Conservation (phyloP, 495 filamentous ascomycete genomes). For the Penicillium soppii region DNA sequence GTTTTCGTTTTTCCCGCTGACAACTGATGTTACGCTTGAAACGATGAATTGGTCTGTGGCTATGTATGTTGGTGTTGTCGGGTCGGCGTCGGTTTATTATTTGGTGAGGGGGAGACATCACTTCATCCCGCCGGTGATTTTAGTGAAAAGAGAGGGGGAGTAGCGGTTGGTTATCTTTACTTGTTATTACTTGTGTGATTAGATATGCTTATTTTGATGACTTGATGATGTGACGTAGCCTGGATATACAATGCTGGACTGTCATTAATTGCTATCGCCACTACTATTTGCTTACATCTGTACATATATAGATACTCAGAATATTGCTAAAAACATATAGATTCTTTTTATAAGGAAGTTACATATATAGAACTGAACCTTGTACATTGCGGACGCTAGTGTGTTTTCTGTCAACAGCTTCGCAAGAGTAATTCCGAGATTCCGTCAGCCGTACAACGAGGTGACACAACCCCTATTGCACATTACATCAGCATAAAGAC, state of each 20-base stretch:
- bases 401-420: neutral
- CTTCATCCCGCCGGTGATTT: constrained; percentile 46
- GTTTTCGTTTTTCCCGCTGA: constrained; percentile 54
- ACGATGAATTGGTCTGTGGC: constrained; percentile 52
- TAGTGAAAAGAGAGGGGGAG: constrained; percentile 38
- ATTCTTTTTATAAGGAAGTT: too few relatives aligned
- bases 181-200: neutral
- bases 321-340: too few relatives aligned
- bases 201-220: constrained; percentile 6
- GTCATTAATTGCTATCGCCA: too few relatives aligned
- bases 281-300: too few relatives aligned
- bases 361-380: neutral
- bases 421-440: neutral
- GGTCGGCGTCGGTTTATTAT: constrained; percentile 48
- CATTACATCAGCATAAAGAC: neutral
- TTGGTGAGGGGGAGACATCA: constrained; percentile 36
- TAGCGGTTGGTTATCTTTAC: neutral
- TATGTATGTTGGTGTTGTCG: constrained; percentile 46
- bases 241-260: neutral
- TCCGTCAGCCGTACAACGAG: neutral
- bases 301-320: too few relatives aligned
- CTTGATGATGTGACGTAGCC: constrained; percentile 9
- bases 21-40: constrained; percentile 34
- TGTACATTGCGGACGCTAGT: neutral
- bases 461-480: neutral